Conservation (phyloP, 108 stramenopile species). For the Epipyxis sp. region DNA sequence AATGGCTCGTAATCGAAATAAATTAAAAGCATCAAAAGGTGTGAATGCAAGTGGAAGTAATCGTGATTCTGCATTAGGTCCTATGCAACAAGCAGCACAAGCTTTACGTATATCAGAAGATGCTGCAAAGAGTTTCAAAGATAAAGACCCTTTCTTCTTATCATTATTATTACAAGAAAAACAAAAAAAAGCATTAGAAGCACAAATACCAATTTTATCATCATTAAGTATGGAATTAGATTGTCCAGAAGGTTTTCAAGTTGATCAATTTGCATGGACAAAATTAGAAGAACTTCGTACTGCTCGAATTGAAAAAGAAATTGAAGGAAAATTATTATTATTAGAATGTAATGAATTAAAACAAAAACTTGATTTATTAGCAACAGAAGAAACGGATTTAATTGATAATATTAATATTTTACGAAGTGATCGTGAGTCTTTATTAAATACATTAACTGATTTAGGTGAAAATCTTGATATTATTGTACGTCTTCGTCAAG, state of each 20-base stretch:
- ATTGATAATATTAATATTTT: slow-evolving; percentile 9
- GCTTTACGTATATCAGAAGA: slow-evolving; percentile 46
- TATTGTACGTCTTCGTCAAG: slow-evolving; percentile 54
- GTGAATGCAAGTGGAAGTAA: background rate
- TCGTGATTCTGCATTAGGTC: slow-evolving; percentile 38
- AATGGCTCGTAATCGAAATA: background rate
- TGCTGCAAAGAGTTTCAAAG: slow-evolving; percentile 33
- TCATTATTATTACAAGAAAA: slow-evolving; percentile 38
- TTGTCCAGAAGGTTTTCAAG: background rate
- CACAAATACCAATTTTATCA: background rate
- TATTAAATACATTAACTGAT: background rate
- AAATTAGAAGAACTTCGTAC: slow-evolving; percentile 45
- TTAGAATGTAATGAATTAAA: slow-evolving; percentile 33
- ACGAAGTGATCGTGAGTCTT: slow-evolving; percentile 29
- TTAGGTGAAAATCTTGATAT: slow-evolving; percentile 46
- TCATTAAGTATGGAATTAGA: slow-evolving; percentile 16
- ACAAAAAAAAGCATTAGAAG: background rate
- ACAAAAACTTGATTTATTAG: slow-evolving; percentile 38
- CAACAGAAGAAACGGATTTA: slow-evolving; percentile 15
- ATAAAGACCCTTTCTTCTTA: slow-evolving; percentile 45
- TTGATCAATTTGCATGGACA: slow-evolving; percentile 13
- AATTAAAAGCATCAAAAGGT: background rate
- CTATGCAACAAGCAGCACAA: slow-evolving; percentile 49
- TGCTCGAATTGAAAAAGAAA: slow-evolving; percentile 47
- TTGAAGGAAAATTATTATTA: slow-evolving; percentile 36